Base-by-base conservation (phyloP, 2,329 filamentous ascomycete species). In the Fusarium fracticaudum region DNA sequence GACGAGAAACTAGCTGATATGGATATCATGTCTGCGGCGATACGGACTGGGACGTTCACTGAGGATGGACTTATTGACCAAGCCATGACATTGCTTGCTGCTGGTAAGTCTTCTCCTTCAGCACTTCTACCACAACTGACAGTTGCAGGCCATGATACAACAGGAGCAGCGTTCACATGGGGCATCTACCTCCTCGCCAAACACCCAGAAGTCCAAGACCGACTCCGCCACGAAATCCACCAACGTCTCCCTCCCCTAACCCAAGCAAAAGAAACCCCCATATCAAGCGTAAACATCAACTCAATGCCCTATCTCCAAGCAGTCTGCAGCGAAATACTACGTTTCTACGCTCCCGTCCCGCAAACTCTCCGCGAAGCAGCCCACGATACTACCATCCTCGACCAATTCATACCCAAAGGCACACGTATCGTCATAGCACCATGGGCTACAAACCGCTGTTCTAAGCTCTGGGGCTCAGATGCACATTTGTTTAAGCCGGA, bases 11-110 rank as follows among this genome's bases (percentile, higher is more conserved):
- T 82, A 20, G 83, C 82, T 2, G 90, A 91, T 48, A 81, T 89
- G 12, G 94, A 97, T 80, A 96, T 97, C 66, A 85, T 97, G 35
- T 94, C 92, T 3, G 92, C 96, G 0, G 94, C 94, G 17, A 85
- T 97, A 51, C 88, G 91, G 79, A 94, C 90, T 47, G 93, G 92
- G 47, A 90, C 86, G 12, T 96, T 97, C 82, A 88, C 84, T 13
- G 93, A 96, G 72, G 92, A 94, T 55, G 91, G 94, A 68, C 89
- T 97, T 13, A 89, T 94, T 40, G 92, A 96, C 80, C 94, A 97
- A 82, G 88, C 96, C 79, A 96, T 97, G 93, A 96, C 94, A 0
- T 96, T 97, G 84, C 88, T 97, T 9, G 92, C 92, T 0, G 55
- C 55, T 29, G 55, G 55, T 59, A 20, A 29, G 24, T 26, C 7